Percentiles rank a stretch among this genome's conserved stretches.
phyloP scores from a whole-genome alignment of 1,139 yeast genomes.

The Zygosaccharomyces sapae region DNA sequence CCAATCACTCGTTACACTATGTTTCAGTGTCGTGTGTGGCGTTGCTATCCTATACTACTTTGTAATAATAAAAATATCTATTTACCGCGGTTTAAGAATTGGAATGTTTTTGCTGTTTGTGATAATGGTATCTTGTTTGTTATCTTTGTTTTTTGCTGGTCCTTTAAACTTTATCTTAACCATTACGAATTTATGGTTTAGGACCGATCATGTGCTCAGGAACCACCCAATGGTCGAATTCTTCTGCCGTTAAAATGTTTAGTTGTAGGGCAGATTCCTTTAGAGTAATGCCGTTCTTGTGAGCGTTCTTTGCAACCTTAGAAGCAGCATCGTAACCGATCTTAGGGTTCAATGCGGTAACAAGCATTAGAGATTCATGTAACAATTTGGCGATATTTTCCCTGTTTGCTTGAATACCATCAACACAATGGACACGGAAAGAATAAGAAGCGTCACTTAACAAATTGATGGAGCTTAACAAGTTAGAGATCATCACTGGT shows the following conservation, averaged over 20 bases:
- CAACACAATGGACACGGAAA: slow-evolving; percentile 91
- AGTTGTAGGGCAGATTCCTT: slow-evolving; percentile 92
- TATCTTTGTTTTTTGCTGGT: neutral
- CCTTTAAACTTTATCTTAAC: neutral
- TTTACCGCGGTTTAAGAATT: neutral
- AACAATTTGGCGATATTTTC: slow-evolving; percentile 81
- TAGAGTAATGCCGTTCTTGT: slow-evolving; percentile 93
- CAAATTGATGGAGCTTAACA: slow-evolving; percentile 80
- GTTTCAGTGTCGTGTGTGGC: too few relatives aligned
- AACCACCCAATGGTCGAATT: slow-evolving; percentile 93
- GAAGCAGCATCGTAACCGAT: slow-evolving; percentile 97
- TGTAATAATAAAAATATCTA: neutral
- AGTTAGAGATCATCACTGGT: slow-evolving; percentile 90
- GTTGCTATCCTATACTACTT: neutral
- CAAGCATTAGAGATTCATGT: slow-evolving; percentile 95
- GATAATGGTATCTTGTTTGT: neutral
- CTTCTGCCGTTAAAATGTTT: slow-evolving; percentile 73
- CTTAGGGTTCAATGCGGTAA: slow-evolving; percentile 97
- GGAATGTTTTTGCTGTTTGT: neutral
- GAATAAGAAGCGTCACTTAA: slow-evolving; percentile 86
- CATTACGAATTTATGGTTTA: slow-evolving; percentile 34
- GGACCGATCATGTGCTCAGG: slow-evolving; percentile 99
- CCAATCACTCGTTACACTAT: too few relatives aligned
- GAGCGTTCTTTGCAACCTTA: slow-evolving; percentile 97
- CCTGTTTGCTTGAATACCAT: slow-evolving; percentile 84